phyloP scores from a whole-genome alignment of 192 early-diverging fungal species.

The Chytriomyces confervae region DNA sequence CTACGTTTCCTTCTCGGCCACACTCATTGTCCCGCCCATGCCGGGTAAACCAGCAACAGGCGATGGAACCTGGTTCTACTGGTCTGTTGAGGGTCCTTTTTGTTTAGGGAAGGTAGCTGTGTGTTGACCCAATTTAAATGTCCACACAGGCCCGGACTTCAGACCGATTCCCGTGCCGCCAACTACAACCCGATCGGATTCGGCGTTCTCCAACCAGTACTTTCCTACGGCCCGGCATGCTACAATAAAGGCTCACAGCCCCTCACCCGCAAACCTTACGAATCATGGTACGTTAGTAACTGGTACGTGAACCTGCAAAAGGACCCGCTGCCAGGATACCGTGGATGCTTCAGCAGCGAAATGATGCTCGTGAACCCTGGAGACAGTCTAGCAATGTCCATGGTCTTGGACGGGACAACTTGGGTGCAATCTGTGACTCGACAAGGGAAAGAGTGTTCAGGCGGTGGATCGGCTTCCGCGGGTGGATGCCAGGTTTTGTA shows the following conservation, averaged over 20 bases:
- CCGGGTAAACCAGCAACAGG: conserved; percentile 4
- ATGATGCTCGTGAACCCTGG: conserved; percentile 2
- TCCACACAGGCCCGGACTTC: conserved; percentile 2
- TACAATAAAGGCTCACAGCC: not conserved
- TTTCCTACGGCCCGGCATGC: not conserved
- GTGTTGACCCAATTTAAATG: not conserved
- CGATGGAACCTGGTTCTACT: conserved; percentile 20
- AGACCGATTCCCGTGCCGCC: conserved; percentile 10
- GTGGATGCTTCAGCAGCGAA: not conserved
- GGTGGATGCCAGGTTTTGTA: not conserved
- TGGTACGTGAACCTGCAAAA: not conserved
- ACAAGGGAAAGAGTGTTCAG: not conserved
- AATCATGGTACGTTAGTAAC: not conserved
- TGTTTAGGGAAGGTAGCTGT: not conserved
- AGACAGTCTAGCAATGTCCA: not conserved
- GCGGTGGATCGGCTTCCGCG: not conserved
- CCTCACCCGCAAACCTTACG: not conserved
- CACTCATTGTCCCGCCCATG: conserved; percentile 7
- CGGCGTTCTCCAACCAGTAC: not conserved
- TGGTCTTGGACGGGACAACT: not conserved
- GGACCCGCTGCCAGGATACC: not conserved
- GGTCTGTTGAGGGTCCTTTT: not conserved
- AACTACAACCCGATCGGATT: conserved; percentile 19
- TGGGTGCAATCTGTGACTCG: not conserved
- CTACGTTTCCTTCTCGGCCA: conserved; percentile 9